Conservation (phyloP, 139 green algal genomes). For the Tetraselmis chui region DNA sequence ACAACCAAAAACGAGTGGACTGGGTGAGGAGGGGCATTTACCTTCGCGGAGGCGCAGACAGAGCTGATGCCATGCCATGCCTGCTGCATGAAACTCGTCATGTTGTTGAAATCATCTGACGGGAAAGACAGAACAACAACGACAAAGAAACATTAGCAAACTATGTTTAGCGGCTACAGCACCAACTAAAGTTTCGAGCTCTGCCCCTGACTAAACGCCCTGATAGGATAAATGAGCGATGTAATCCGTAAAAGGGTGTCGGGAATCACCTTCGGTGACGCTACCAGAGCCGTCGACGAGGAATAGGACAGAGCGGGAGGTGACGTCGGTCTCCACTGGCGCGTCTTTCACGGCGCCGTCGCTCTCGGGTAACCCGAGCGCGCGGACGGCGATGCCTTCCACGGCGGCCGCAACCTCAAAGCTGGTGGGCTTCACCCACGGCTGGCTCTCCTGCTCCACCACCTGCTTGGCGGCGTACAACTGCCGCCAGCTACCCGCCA, state of each 20-base stretch:
- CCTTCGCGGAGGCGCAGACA: not conserved
- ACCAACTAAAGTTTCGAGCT: too few species aligned
- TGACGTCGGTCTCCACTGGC: not conserved
- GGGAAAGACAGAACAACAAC: not conserved
- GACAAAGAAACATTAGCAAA: too few species aligned
- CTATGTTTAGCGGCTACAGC: too few species aligned
- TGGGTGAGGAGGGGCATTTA: not conserved
- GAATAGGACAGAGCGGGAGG: conserved; percentile 32
- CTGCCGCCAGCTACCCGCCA: conserved; percentile 31
- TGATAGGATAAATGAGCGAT: too few species aligned
- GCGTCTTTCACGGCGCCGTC: not conserved
- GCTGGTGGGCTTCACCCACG: conserved; percentile 33
- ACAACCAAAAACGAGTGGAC: not conserved
- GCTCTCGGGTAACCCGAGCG: not conserved
- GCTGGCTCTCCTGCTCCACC: conserved; percentile 10
- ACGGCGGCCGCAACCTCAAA: conserved; percentile 36
- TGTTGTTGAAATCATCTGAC: not conserved
- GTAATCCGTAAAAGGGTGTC: too few species aligned
- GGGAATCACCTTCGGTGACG: conserved; percentile 31
- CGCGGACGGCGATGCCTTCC: not conserved
- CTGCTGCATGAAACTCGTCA: not conserved
- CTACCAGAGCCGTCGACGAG: conserved; percentile 37
- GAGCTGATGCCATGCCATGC: not conserved
- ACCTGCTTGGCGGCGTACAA: conserved; percentile 27
- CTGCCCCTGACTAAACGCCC: too few species aligned